A percentile compares a stretch with the other conserved stretches of the same genome.
phyloP scores from a whole-genome alignment of 352 stramenopile genomes.

The Lagenidium sp. region DNA sequence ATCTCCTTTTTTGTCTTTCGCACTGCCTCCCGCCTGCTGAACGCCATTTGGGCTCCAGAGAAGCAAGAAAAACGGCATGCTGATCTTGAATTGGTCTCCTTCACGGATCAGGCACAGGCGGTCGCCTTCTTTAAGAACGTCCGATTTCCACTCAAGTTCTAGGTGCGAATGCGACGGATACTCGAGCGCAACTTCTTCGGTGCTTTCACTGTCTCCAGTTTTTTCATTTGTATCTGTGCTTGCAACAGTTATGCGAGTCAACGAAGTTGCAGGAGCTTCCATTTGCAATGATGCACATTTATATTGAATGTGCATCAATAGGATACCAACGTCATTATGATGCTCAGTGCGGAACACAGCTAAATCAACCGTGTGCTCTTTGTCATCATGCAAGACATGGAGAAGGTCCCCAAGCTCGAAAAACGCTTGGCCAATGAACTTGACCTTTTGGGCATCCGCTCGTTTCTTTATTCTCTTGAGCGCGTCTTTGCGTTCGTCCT shows the following conservation, averaged over 20 bases:
- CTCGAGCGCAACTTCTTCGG: conserved; percentile 13
- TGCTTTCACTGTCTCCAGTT: neutral
- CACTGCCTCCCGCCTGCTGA: neutral
- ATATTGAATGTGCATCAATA: conserved; percentile 36
- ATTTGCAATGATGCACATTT: conserved; percentile 28
- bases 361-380: conserved; percentile 27
- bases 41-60: conserved; percentile 21
- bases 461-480: conserved; percentile 2
- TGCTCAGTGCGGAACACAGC: conserved; percentile 22
- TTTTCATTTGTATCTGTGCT: neutral
- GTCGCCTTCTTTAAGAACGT: conserved; percentile 17
- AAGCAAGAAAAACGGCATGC: conserved; percentile 30
- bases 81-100: conserved; percentile 24
- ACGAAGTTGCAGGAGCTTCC: conserved; percentile 5
- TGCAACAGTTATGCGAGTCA: neutral
- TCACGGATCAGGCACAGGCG: conserved; percentile 35
- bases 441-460: conserved; percentile 8
- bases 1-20: neutral
- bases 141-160: conserved; percentile 27
- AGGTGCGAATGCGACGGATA: conserved; percentile 31
- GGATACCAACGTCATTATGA: conserved; percentile 24
- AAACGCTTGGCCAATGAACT: conserved; percentile 32
- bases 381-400: conserved; percentile 35
- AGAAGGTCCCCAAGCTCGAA: conserved; percentile 34
- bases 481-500: neutral